Percentiles rank a stretch among this genome's conserved stretches.
Conservation (phyloP, 1,284 basidiomycete genomes). For the Pulchroboletus neoregius region DNA sequence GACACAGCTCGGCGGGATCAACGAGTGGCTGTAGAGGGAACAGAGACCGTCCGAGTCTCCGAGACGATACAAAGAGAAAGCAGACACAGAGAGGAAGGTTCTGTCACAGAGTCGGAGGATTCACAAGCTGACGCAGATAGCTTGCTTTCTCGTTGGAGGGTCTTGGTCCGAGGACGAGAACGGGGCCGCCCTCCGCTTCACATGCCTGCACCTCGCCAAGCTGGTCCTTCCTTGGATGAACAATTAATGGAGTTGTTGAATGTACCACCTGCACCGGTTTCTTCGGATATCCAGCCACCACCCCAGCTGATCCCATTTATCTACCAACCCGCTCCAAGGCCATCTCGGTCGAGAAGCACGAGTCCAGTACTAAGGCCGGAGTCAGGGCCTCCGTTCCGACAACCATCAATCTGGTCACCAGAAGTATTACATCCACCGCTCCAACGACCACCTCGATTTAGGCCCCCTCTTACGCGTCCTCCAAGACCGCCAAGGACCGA, state of each 20-base stretch:
- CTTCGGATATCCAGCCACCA: slow-evolving; percentile 44
- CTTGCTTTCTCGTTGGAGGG: slow-evolving; percentile 23
- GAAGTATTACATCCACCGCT: slow-evolving; percentile 17
- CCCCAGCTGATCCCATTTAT: slow-evolving; percentile 52
- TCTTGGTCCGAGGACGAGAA: slow-evolving; percentile 19
- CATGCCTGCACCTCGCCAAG: slow-evolving; percentile 40
- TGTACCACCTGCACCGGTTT: slow-evolving; percentile 38
- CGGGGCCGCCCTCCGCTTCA: slow-evolving; percentile 33
- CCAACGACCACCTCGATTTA: slow-evolving; percentile 5
- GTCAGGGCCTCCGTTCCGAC: slow-evolving; percentile 24
- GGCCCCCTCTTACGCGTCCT: slow-evolving; percentile 10
- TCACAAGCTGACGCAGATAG: slow-evolving; percentile 28
- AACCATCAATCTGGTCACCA: slow-evolving; percentile 19
- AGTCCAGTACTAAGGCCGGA: slow-evolving; percentile 33
- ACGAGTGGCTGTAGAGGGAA: slow-evolving; percentile 12
- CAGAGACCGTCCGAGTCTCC: slow-evolving; percentile 13
- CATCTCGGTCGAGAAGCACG: slow-evolving; percentile 41
- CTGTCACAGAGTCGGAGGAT: slow-evolving; percentile 27
- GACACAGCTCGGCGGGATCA: slow-evolving; percentile 10
- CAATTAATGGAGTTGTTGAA: slow-evolving; percentile 58
- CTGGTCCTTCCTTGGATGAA: slow-evolving; percentile 52
- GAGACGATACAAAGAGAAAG: slow-evolving; percentile 10
- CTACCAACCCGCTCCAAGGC: slow-evolving; percentile 46
- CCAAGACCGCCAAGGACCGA: slow-evolving; percentile 1
- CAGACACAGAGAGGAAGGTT: slow-evolving; percentile 14